phyloP scores from a whole-genome alignment of 352 stramenopile species.

The Thalassiosira exigua region DNA sequence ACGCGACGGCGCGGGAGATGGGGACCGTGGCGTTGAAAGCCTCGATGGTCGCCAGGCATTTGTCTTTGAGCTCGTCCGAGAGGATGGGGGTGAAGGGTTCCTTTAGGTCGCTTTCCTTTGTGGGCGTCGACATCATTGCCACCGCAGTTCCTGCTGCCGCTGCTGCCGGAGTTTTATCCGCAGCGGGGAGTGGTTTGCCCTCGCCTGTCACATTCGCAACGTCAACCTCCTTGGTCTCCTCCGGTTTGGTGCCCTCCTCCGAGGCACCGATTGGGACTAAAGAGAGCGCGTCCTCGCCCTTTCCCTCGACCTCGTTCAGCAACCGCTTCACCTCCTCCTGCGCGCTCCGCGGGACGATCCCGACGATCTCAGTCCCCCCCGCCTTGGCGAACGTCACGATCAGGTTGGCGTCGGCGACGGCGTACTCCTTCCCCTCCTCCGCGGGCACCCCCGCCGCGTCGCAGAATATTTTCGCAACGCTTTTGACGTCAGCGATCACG shows the following conservation, averaged over 20 bases:
- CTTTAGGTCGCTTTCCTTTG: too few species aligned
- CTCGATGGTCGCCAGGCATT: conserved; percentile 57
- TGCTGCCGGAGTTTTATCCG: not conserved
- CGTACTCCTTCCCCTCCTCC: conserved; percentile 64
- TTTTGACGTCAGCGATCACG: conserved; percentile 72
- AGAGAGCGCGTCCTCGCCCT: conserved; percentile 28
- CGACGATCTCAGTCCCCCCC: conserved; percentile 88
- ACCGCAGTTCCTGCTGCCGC: conserved; percentile 7
- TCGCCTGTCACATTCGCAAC: not conserved
- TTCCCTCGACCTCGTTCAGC: conserved; percentile 43
- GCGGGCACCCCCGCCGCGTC: conserved; percentile 64
- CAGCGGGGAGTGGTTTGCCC: not conserved
- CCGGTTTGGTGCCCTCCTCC: conserved; percentile 7
- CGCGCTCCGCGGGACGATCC: conserved; percentile 54
- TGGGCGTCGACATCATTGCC: too few species aligned
- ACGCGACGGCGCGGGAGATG: conserved; percentile 79
- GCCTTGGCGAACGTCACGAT: conserved; percentile 94
- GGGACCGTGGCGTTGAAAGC: conserved; percentile 56
- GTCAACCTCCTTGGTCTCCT: conserved; percentile 10
- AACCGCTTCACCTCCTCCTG: conserved; percentile 43
- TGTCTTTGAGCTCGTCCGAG: conserved; percentile 42
- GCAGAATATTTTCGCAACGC: conserved; percentile 66
- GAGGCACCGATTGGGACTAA: conserved; percentile 4
- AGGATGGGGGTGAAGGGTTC: conserved; percentile 34
- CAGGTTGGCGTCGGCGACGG: conserved; percentile 89